Percentiles rank a stretch among this genome's conserved stretches.
These are phyloP conservation scores for Rutidosis leptorrhynchoides DNA, from an alignment of 129 eudicot genomes.

Conservation along the genomic window DNA sequence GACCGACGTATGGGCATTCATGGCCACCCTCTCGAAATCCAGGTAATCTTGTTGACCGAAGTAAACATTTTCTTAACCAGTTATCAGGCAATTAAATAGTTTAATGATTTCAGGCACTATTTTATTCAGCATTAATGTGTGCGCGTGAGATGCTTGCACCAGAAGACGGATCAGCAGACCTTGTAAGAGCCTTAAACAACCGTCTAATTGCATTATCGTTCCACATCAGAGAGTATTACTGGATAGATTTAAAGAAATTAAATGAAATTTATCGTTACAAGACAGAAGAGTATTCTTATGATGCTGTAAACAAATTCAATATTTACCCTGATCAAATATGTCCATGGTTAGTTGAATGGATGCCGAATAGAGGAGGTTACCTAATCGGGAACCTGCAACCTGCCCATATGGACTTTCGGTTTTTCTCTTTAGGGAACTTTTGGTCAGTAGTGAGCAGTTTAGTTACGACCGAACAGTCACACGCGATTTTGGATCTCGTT, in stretches of 20 bases:
- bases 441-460: conserved; percentile 55
- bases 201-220: conserved; percentile 67
- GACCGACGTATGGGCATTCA: conserved; percentile 91
- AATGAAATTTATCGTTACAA: conserved; percentile 80
- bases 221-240: conserved; percentile 75
- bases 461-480: conserved; percentile 51
- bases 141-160: conserved; percentile 74
- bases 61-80: too few relatives aligned
- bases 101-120: conserved; percentile 48
- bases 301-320: conserved; percentile 74
- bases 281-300: conserved; percentile 73
- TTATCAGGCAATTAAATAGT: not conserved
- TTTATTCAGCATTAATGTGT: conserved; percentile 61
- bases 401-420: conserved; percentile 81
- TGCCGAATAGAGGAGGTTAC: conserved; percentile 76
- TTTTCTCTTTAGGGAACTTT: conserved; percentile 66
- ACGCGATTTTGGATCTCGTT: conserved; percentile 65
- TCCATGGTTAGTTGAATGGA: conserved; percentile 70
- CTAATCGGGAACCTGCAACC: conserved; percentile 79
- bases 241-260: conserved; percentile 69
- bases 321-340: conserved; percentile 75
- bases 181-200: conserved; percentile 55
- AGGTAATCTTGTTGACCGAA: conserved; percentile 24
- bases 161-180: conserved; percentile 61
- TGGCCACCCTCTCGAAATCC: conserved; percentile 84